Conservation (phyloP, 768 basidiomycete species). For the Suillus paluster region DNA sequence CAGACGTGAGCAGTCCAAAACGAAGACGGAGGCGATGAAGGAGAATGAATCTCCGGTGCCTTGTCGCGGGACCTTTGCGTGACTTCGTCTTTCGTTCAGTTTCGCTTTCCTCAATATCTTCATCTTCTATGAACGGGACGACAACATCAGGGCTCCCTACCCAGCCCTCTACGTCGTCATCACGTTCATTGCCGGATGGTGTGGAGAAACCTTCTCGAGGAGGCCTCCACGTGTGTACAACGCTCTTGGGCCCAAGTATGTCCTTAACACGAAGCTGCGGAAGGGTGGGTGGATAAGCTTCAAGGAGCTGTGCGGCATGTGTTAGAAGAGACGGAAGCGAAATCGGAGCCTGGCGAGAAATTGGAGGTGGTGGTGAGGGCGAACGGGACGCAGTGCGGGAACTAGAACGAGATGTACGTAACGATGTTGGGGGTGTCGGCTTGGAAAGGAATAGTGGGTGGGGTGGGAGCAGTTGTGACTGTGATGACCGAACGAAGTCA, state of each 20-base stretch:
- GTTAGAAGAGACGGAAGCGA: conserved; percentile 56
- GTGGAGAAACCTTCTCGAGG: conserved; percentile 19
- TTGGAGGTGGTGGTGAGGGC: conserved; percentile 8
- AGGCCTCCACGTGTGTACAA: conserved; percentile 74
- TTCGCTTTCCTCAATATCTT: conserved; percentile 45
- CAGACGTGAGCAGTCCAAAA: conserved; percentile 29
- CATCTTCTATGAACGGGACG: conserved; percentile 41
- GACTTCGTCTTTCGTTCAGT: conserved; percentile 26
- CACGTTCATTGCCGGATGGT: conserved; percentile 23
- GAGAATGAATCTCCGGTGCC: conserved; percentile 11
- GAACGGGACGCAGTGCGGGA: conserved; percentile 1
- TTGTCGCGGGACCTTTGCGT: background rate
- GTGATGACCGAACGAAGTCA: background rate
- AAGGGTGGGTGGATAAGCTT: conserved; percentile 62
- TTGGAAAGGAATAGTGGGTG: conserved; percentile 1
- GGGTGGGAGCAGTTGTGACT: background rate
- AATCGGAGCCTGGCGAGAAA: conserved; percentile 27
- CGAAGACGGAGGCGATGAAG: conserved; percentile 16
- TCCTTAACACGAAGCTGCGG: conserved; percentile 53
- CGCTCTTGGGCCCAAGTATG: conserved; percentile 82
- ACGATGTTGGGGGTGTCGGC: background rate
- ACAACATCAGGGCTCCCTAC: conserved; percentile 57
- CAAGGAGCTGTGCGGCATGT: conserved; percentile 61
- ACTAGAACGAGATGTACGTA: conserved; percentile 7
- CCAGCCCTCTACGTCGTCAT: conserved; percentile 64